Percentiles rank a stretch among this genome's conserved stretches.
Evolutionary conservation across 371 early-diverging fungal species (phyloP).

Genomic region (Mortierella sp.): DNA sequence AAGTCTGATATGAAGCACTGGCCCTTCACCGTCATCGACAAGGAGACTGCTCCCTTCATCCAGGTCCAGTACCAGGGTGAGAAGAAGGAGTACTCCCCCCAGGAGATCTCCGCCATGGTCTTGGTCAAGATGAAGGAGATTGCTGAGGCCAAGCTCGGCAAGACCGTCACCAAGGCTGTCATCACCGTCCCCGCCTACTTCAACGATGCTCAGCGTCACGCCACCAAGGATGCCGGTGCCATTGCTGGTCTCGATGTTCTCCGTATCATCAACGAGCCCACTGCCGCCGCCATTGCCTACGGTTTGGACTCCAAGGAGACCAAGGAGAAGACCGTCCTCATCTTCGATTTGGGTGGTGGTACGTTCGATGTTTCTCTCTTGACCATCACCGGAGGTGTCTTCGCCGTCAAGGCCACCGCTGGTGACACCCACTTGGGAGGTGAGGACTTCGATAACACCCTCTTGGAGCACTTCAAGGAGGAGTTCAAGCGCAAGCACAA

Average conservation of each 20-base stretch:
- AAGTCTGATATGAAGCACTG: slow-evolving; percentile 95
- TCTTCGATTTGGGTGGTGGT: slow-evolving; percentile 98
- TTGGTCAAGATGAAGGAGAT: slow-evolving; percentile 97
- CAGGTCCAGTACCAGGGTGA: slow-evolving; percentile 89
- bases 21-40: slow-evolving; percentile 88
- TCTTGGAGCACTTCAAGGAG: slow-evolving; percentile 87
- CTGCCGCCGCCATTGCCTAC: slow-evolving; percentile 98
- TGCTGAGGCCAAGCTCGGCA: slow-evolving; percentile 95
- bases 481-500: slow-evolving; percentile 94
- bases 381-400: slow-evolving; percentile 93
- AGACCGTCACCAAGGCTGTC: slow-evolving; percentile 90
- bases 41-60: slow-evolving; percentile 84
- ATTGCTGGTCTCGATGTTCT: slow-evolving; percentile 96
- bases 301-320: slow-evolving; percentile 89
- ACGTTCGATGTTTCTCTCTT: slow-evolving; percentile 97
- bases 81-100: slow-evolving; percentile 92
- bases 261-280: slow-evolving; percentile 99
- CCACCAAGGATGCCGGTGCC: slow-evolving; percentile 97
- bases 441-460: slow-evolving; percentile 96
- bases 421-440: slow-evolving; percentile 99
- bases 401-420: slow-evolving; percentile 95
- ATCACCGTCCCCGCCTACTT: slow-evolving; percentile 99
- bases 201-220: slow-evolving; percentile 97
- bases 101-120: slow-evolving; percentile 97
- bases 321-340: slow-evolving; percentile 90